Base-by-base conservation (phyloP, 2,329 filamentous ascomycete genomes). In the Blumeria graminis region DNA sequence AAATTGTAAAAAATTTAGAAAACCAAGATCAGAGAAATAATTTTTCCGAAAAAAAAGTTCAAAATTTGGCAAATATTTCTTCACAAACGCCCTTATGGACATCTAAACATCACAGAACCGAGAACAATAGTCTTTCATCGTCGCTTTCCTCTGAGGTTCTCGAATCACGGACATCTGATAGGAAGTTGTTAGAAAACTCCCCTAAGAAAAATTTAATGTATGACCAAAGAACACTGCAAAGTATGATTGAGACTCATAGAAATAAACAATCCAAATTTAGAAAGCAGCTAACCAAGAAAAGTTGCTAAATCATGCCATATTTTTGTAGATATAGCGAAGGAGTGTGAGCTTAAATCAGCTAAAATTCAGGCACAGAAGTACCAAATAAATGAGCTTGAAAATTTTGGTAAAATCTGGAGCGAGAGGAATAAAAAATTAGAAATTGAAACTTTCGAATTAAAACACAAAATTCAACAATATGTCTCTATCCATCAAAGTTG, bases 401-500 rank as follows among this genome's bases (percentile, higher is more conserved):
- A 58, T 32, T 58, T 45, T 1, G 38, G 52, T 6, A 46, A 41
- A 16, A 45, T 57, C 32, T 43, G 55, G 1, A 57, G 39, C 22
- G 28, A 53, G n/a, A 57, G 36, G 33, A 46, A 61, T 28, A 51
- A 58, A 36, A 14, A 51, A n/a, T 54, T 60, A 32, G 38, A 60
- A 32, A 35, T 35, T 22, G 58, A 62, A n/a, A 63, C 59, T 55
- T 34, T 5, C 46, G 46, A 32, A 57, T 66, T 56, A 56, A 63
- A 36, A 4, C 39, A 58, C 28, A 60, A 62, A 38, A 45, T 68
- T 13, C 57, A 64, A 11, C 61, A 55, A n/a, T 54, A 66, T 8
- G 58, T 58, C 6, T 35, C 61, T 8, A 61, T 62, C 14, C 65
- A 64, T 50, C 38, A 36, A 5, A 60, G 59, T 10, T 66, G 71